Conservation (phyloP, 495 filamentous ascomycete genomes). For the Daldinia grandis region DNA sequence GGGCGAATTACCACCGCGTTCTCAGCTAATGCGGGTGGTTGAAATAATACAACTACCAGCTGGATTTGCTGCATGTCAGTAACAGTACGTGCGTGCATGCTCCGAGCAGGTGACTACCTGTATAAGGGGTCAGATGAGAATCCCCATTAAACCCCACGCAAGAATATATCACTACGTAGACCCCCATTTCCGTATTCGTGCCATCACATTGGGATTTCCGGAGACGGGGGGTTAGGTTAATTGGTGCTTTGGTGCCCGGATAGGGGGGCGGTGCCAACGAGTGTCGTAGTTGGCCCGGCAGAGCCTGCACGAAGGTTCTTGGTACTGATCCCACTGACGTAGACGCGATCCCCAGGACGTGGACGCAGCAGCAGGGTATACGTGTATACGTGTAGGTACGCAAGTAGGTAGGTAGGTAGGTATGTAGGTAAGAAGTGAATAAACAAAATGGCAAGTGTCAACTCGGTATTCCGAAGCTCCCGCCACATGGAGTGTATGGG, state of each 20-base stretch:
- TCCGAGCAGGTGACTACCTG: conserved; percentile 32
- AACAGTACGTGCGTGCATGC: conserved; percentile 2
- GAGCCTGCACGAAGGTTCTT: background rate
- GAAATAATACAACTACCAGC: conserved; percentile 14
- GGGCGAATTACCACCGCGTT: conserved; percentile 26
- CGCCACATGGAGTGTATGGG: background rate
- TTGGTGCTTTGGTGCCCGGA: conserved; percentile 2
- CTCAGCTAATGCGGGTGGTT: conserved; percentile 29
- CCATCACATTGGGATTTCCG: conserved; percentile 5
- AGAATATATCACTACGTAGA: conserved; percentile 9
- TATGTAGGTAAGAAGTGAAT: background rate
- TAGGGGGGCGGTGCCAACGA: conserved; percentile 11
- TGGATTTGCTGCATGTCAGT: conserved; percentile 27
- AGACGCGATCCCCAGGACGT: background rate
- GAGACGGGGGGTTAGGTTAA: conserved; percentile 8
- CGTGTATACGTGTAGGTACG: background rate
- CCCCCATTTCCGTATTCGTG: conserved; percentile 23
- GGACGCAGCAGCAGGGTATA: background rate
- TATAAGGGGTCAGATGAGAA: conserved; percentile 37
- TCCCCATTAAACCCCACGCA: conserved; percentile 14
- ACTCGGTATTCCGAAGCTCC: background rate
- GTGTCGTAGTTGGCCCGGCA: conserved; percentile 9
- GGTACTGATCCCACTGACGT: conserved; percentile 7
- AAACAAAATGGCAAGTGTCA: background rate
- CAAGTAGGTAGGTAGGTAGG: background rate